Percentiles rank a stretch among this genome's conserved stretches.
Conservation (phyloP, 495 filamentous ascomycete genomes). For the Aspergillus funiculosus region DNA sequence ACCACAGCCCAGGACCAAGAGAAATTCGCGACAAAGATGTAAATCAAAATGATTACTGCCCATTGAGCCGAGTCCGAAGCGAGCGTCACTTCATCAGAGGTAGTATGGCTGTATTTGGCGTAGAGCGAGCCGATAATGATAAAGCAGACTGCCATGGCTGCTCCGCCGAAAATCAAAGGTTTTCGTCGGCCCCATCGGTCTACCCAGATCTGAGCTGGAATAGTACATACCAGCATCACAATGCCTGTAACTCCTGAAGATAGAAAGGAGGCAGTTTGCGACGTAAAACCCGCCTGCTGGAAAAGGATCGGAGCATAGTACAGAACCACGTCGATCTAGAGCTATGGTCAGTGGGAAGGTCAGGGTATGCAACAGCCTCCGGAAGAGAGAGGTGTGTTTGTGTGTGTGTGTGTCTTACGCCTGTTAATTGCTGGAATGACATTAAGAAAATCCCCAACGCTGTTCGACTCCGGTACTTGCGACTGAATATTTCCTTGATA, state of each 20-base stretch:
- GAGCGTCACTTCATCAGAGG: constrained; percentile 5
- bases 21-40: constrained; percentile 16
- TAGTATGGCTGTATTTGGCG: constrained; percentile 6
- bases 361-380: background rate
- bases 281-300: constrained; percentile 13
- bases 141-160: constrained; percentile 10
- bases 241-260: constrained; percentile 16
- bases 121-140: constrained; percentile 13
- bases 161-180: constrained; percentile 12
- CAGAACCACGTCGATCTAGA: constrained; percentile 12
- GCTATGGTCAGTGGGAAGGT: background rate
- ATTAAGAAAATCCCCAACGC: constrained; percentile 15
- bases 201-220: constrained; percentile 16
- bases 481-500: constrained; percentile 13
- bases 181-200: constrained; percentile 16
- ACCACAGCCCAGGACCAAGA: constrained; percentile 18
- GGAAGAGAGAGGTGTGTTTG: background rate
- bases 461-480: constrained; percentile 11
- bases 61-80: constrained; percentile 12
- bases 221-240: constrained; percentile 16
- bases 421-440: constrained; percentile 18
- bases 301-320: constrained; percentile 16
- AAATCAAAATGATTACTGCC: constrained; percentile 17
- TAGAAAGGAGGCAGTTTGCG: constrained; percentile 8
- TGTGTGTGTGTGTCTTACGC: background rate